These are phyloP conservation scores for Botryotinia narcissicola DNA, from an alignment of 2,329 filamentous ascomycete genomes.

Conservation along the genomic window DNA sequence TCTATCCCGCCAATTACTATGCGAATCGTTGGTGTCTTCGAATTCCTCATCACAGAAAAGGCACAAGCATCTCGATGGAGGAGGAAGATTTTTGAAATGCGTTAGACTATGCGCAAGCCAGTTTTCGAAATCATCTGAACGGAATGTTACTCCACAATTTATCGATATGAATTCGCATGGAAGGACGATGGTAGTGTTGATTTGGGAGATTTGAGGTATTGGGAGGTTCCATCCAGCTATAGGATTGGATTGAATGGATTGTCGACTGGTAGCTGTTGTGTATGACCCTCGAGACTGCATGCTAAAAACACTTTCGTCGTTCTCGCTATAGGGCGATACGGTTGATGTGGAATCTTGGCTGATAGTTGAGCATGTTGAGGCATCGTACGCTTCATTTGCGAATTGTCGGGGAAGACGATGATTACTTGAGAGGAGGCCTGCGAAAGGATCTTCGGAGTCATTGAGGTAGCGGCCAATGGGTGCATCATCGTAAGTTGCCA, in stretches of 20 bases:
- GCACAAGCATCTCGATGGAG: slow-evolving; percentile 43
- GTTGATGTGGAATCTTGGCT: not conserved
- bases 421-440: not conserved
- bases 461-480: slow-evolving; percentile 7
- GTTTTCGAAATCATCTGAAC: slow-evolving; percentile 38
- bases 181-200: slow-evolving; percentile 25
- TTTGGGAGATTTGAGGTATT: not conserved
- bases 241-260: slow-evolving; percentile 2
- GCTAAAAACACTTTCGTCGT: slow-evolving; percentile 12
- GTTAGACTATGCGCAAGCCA: slow-evolving; percentile 48
- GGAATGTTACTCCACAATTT: slow-evolving; percentile 43
- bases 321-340: not conserved
- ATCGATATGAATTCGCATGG: slow-evolving; percentile 32
- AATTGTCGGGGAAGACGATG: not conserved
- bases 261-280: slow-evolving; percentile 8
- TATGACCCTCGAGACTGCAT: not conserved
- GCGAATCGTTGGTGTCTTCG: slow-evolving; percentile 18
- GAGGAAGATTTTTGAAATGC: slow-evolving; percentile 40
- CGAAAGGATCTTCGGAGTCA: slow-evolving; percentile 1
- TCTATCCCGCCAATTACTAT: slow-evolving; percentile 37
- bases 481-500: not conserved
- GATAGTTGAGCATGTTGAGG: not conserved
- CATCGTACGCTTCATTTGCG: not conserved
- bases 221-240: slow-evolving; percentile 1
- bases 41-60: slow-evolving; percentile 49